Conservation (phyloP, 2,329 filamentous ascomycete species). For the Fonsecaea multimorphosa region DNA sequence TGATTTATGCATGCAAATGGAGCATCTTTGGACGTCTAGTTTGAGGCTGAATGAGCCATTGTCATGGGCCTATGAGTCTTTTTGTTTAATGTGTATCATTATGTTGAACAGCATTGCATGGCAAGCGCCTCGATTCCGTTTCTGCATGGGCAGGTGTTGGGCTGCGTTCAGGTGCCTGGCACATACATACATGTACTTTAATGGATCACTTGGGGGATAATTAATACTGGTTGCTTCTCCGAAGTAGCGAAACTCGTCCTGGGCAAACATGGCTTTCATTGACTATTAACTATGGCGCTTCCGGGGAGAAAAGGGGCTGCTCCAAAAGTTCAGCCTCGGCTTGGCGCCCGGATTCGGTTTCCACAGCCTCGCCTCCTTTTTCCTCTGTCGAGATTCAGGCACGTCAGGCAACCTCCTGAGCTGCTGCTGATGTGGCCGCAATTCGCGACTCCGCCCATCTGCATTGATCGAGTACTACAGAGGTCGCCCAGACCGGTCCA, state of each 20-base stretch:
- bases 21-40: slow-evolving; percentile 1
- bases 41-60: slow-evolving; percentile 11
- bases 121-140: slow-evolving; percentile 1
- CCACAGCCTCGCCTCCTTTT: background rate
- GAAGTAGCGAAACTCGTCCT: too few species aligned
- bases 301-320: background rate
- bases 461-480: background rate
- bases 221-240: background rate
- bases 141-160: background rate
- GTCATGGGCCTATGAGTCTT: slow-evolving; percentile 10
- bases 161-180: background rate
- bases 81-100: slow-evolving; percentile 18
- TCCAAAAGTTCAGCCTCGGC: background rate
- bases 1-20: slow-evolving; percentile 3
- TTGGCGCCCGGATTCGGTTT: background rate
- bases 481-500: background rate
- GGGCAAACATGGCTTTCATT: too few species aligned
- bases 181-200: background rate
- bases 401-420: background rate
- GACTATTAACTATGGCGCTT: too few species aligned
- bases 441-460: background rate
- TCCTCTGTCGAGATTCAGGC: background rate
- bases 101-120: slow-evolving; percentile 5
- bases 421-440: background rate
- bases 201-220: background rate